Conservation (phyloP, 768 basidiomycete species). For the Tricholoma flavovirens region DNA sequence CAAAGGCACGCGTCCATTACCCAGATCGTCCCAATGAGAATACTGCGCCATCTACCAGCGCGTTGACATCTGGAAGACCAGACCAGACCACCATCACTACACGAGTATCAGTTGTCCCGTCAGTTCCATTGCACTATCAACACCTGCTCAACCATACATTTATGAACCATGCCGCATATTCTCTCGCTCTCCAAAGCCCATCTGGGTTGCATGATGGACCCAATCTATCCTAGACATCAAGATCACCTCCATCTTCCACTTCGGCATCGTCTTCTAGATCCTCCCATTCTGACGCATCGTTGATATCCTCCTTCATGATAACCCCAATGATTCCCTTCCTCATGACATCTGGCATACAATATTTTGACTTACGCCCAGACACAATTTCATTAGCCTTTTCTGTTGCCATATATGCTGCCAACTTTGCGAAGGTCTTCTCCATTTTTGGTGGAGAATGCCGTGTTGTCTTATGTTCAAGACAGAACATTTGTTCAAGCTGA, state of each 20-base stretch:
- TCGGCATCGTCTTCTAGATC: background rate
- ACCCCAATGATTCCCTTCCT: conserved; percentile 1
- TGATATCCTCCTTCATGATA: background rate
- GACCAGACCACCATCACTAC: background rate
- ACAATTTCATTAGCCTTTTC: conserved; percentile 9
- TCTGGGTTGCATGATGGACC: no score
- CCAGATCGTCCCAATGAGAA: background rate
- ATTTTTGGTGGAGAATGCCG: conserved; percentile 24
- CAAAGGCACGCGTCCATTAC: background rate
- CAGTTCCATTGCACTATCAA: no score
- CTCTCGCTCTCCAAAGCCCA: no score
- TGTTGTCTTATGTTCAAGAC: conserved; percentile 19
- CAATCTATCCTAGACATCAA: background rate
- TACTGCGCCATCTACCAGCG: background rate
- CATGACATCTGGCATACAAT: conserved; percentile 3
- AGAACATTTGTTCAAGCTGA: conserved; percentile 22
- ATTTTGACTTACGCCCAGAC: background rate
- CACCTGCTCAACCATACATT: no score
- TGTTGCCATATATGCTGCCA: conserved; percentile 13
- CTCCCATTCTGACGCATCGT: background rate
- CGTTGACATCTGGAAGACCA: background rate
- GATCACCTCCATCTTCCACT: background rate
- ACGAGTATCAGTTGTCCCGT: background rate
- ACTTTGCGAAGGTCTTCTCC: conserved; percentile 16
- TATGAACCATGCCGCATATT: no score